Conservation (phyloP, 2,329 filamentous ascomycete genomes). For the Aspergillus candidus region DNA sequence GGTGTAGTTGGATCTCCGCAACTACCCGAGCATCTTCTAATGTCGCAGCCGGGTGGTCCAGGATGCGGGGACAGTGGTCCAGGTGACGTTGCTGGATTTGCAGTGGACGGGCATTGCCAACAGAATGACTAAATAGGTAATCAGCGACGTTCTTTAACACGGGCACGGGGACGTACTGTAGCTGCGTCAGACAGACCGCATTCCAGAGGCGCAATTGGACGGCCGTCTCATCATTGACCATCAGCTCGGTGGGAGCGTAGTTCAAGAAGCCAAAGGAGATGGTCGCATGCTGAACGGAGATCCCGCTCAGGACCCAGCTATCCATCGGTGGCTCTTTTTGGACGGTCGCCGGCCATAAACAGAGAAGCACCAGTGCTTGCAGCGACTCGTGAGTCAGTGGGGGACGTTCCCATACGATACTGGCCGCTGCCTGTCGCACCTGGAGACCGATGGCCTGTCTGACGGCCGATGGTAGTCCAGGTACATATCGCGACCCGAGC, state of each 20-base stretch:
- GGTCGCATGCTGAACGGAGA: conserved; percentile 31
- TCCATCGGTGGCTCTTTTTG: conserved; percentile 31
- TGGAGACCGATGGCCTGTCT: conserved; percentile 26
- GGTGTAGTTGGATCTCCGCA: conserved; percentile 29
- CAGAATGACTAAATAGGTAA: conserved; percentile 17
- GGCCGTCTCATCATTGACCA: conserved; percentile 25
- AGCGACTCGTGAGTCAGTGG: conserved; percentile 27
- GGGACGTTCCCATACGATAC: conserved; percentile 24
- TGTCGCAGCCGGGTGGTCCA: conserved; percentile 26
- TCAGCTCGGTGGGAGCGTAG: conserved; percentile 15
- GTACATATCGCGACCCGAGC: conserved; percentile 29
- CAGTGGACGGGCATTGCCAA: conserved; percentile 27
- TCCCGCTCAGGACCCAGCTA: conserved; percentile 32
- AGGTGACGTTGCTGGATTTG: conserved; percentile 26
- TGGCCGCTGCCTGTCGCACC: conserved; percentile 27
- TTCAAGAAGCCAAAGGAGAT: conserved; percentile 19
- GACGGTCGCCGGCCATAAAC: conserved; percentile 26
- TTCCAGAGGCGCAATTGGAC: conserved; percentile 30
- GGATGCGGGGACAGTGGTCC: conserved; percentile 25
- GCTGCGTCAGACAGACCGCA: conserved; percentile 27
- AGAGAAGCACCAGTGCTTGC: conserved; percentile 27
- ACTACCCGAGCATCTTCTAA: conserved; percentile 26
- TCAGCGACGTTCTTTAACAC: conserved; percentile 6
- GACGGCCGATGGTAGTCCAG: conserved; percentile 23
- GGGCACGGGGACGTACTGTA: conserved; percentile 21